Conservation (phyloP, 352 stramenopile species). For the Bremia lactucae region DNA sequence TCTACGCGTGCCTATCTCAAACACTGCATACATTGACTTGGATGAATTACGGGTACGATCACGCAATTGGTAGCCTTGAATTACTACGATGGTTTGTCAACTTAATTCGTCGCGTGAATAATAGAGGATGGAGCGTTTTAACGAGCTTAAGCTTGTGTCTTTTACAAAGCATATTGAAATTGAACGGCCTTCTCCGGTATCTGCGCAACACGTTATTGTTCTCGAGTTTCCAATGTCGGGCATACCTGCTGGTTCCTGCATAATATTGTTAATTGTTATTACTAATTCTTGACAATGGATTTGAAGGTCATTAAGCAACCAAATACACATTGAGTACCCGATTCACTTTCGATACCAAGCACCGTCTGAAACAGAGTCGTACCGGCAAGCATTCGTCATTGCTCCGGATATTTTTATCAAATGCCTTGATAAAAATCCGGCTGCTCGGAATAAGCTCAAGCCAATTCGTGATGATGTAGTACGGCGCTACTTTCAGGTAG, state of each 20-base stretch:
- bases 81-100: not conserved
- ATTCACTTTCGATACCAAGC: slow-evolving; percentile 61
- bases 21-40: slow-evolving; percentile 37
- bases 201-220: slow-evolving; percentile 37
- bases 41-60: slow-evolving; percentile 38
- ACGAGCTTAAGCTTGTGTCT: slow-evolving; percentile 27
- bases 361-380: slow-evolving; percentile 26
- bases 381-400: slow-evolving; percentile 29
- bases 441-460: not conserved
- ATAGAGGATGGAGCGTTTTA: slow-evolving; percentile 50
- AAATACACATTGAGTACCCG: slow-evolving; percentile 28
- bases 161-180: slow-evolving; percentile 60
- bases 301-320: slow-evolving; percentile 8
- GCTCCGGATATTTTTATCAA: slow-evolving; percentile 36
- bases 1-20: slow-evolving; percentile 29
- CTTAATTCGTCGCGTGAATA: not conserved
- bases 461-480: slow-evolving; percentile 1
- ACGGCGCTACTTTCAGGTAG: slow-evolving; percentile 15
- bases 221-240: slow-evolving; percentile 36
- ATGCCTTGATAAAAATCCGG: slow-evolving; percentile 8
- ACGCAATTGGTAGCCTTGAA: not conserved
- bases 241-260: not conserved
- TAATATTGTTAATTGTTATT: not conserved
- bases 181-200: slow-evolving; percentile 41
- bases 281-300: not conserved